These are phyloP conservation scores for Ustilago cynodontis DNA, from an alignment of 1,284 basidiomycete species.

Conservation along the genomic window DNA sequence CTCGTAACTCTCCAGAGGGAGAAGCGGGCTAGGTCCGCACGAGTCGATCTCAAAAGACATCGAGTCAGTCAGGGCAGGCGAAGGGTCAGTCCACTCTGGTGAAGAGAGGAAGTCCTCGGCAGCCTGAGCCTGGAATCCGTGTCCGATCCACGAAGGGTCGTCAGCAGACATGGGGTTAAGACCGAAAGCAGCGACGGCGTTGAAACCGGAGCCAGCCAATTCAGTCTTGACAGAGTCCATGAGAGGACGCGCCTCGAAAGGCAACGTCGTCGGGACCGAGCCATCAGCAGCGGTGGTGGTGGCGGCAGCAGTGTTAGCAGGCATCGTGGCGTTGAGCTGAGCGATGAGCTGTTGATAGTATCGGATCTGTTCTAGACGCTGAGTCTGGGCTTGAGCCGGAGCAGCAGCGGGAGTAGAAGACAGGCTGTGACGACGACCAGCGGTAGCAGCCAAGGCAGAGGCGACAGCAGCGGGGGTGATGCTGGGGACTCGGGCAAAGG, in stretches of 20 bases:
- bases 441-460: slow-evolving; percentile 35
- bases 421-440: slow-evolving; percentile 49
- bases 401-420: slow-evolving; percentile 21
- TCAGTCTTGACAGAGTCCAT: slow-evolving; percentile 40
- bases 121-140: slow-evolving; percentile 54
- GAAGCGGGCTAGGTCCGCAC: slow-evolving; percentile 63
- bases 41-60: slow-evolving; percentile 64
- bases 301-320: slow-evolving; percentile 13
- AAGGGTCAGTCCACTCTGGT: slow-evolving; percentile 64
- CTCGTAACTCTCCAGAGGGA: slow-evolving; percentile 58
- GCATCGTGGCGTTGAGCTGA: slow-evolving; percentile 52
- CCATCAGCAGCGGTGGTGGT: slow-evolving; percentile 30
- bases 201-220: slow-evolving; percentile 25
- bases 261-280: slow-evolving; percentile 34
- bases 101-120: slow-evolving; percentile 61
- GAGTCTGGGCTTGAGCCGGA: slow-evolving; percentile 23
- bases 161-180: slow-evolving; percentile 59
- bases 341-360: slow-evolving; percentile 54
- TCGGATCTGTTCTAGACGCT: slow-evolving; percentile 52
- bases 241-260: slow-evolving; percentile 40
- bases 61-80: slow-evolving; percentile 62
- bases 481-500: slow-evolving; percentile 49
- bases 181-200: slow-evolving; percentile 49
- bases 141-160: slow-evolving; percentile 58
- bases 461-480: slow-evolving; percentile 46